phyloP scores from a whole-genome alignment of 257 asterid genomes.

The Anisodus tanguticus region DNA sequence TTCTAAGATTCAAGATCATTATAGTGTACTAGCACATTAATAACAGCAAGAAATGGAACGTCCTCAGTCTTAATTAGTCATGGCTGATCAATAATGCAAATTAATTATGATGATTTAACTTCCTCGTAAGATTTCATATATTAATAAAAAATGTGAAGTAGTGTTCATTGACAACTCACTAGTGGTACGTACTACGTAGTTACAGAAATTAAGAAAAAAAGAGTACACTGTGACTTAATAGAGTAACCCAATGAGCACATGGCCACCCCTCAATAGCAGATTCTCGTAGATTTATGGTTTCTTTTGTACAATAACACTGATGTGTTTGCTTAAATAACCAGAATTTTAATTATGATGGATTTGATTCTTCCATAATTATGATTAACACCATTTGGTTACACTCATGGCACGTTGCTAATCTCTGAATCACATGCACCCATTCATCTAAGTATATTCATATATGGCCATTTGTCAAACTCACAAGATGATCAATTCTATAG shows the following conservation, averaged over 20 bases:
- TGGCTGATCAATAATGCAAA: background rate
- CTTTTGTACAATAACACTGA: background rate
- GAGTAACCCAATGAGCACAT: slow-evolving; percentile 24
- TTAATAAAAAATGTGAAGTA: background rate
- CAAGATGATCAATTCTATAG: background rate
- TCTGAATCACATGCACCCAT: background rate
- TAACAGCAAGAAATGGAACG: background rate
- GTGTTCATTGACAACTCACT: slow-evolving; percentile 26
- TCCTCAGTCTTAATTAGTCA: background rate
- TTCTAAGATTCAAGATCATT: slow-evolving; percentile 15
- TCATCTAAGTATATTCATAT: background rate
- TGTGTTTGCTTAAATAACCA: slow-evolving; percentile 21
- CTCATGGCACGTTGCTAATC: slow-evolving; percentile 18
- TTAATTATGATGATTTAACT: background rate
- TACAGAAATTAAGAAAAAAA: background rate
- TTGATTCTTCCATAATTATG: slow-evolving; percentile 25
- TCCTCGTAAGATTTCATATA: background rate
- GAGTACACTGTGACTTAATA: background rate
- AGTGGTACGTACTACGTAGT: background rate
- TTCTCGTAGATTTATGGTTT: slow-evolving; percentile 4
- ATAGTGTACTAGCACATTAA: background rate
- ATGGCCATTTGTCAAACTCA: background rate
- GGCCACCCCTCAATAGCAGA: slow-evolving; percentile 23
- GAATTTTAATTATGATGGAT: background rate
- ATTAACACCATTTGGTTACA: background rate